Conservation (phyloP, 2,329 filamentous ascomycete genomes). For the Fusarium luffae region DNA sequence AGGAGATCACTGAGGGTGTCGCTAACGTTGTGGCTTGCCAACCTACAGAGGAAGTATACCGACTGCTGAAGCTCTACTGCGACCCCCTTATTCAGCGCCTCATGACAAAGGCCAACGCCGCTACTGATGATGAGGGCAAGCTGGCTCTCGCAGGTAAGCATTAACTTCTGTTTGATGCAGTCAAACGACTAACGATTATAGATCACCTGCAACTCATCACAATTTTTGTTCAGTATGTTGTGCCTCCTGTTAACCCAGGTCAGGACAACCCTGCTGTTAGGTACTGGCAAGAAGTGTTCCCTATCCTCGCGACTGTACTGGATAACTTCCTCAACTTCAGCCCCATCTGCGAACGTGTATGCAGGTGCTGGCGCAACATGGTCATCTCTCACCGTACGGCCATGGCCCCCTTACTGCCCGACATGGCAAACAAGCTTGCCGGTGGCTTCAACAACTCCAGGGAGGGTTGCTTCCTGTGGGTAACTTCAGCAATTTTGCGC, state of each 20-base stretch:
- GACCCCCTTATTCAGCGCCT: conserved; percentile 88
- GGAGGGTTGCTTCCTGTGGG: conserved; percentile 99
- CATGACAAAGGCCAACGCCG: conserved; percentile 87
- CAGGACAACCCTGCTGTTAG: conserved; percentile 91
- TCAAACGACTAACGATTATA: conserved; percentile 48
- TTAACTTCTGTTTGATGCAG: background rate
- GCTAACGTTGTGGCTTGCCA: conserved; percentile 91
- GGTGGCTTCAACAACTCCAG: conserved; percentile 84
- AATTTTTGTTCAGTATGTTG: conserved; percentile 82
- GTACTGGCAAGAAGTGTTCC: conserved; percentile 95
- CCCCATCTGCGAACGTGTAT: conserved; percentile 92
- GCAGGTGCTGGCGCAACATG: conserved; percentile 96
- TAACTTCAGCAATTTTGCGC: conserved; percentile 91
- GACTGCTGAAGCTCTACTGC: conserved; percentile 89
- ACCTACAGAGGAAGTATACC: conserved; percentile 81
- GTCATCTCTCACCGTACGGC: conserved; percentile 93
- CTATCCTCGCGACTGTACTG: conserved; percentile 84
- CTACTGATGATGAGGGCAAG: conserved; percentile 84
- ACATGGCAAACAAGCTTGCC: conserved; percentile 88
- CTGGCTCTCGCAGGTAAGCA: conserved; percentile 81
- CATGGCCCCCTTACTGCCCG: conserved; percentile 84
- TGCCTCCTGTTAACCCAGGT: conserved; percentile 77
- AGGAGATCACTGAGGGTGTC: conserved; percentile 96
- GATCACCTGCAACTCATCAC: conserved; percentile 94
- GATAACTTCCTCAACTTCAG: conserved; percentile 87